These are phyloP conservation scores for Eleusine indica DNA, from an alignment of 176 grass and related monocot genomes.

Conservation along the genomic window DNA sequence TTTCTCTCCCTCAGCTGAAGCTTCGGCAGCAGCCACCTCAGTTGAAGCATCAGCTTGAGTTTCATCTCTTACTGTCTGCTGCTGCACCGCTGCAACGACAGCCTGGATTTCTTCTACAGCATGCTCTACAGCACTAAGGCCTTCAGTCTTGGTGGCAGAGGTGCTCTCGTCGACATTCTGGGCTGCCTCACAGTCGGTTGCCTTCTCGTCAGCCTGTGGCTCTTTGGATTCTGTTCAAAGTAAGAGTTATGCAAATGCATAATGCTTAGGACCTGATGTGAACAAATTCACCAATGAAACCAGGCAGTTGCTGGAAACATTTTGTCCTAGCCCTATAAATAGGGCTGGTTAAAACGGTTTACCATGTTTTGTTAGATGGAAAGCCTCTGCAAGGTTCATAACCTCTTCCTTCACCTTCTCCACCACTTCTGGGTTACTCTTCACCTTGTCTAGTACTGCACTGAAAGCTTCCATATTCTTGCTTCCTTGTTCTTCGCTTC, in stretches of 20 bases:
- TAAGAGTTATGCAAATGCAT: conserved; percentile 15
- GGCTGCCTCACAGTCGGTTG: conserved; percentile 12
- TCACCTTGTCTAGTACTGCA: conserved; percentile 43
- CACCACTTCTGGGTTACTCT: conserved; percentile 46
- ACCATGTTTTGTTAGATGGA: conserved; percentile 49
- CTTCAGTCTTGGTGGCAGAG: conserved; percentile 34
- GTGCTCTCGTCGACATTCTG: neutral
- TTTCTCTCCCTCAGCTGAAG: conserved; percentile 34
- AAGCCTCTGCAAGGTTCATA: conserved; percentile 26
- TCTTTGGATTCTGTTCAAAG: conserved; percentile 28
- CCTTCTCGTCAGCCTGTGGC: conserved; percentile 17
- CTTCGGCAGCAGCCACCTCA: conserved; percentile 34
- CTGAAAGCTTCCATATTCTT: conserved; percentile 50
- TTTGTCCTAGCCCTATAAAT: neutral
- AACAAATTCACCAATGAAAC: conserved; percentile 5
- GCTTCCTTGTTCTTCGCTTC: conserved; percentile 37
- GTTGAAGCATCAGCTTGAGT: conserved; percentile 41
- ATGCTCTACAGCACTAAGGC: conserved; percentile 8
- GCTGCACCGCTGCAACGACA: conserved; percentile 30
- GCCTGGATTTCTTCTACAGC: conserved; percentile 52
- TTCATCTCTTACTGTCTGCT: conserved; percentile 32
- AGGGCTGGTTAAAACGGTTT: conserved; percentile 5
- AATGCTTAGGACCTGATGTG: neutral
- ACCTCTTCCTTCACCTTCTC: conserved; percentile 51
- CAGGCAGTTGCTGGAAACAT: neutral